phyloP scores from a whole-genome alignment of 2,329 filamentous ascomycete genomes.

The Neofusicoccum sp. region DNA sequence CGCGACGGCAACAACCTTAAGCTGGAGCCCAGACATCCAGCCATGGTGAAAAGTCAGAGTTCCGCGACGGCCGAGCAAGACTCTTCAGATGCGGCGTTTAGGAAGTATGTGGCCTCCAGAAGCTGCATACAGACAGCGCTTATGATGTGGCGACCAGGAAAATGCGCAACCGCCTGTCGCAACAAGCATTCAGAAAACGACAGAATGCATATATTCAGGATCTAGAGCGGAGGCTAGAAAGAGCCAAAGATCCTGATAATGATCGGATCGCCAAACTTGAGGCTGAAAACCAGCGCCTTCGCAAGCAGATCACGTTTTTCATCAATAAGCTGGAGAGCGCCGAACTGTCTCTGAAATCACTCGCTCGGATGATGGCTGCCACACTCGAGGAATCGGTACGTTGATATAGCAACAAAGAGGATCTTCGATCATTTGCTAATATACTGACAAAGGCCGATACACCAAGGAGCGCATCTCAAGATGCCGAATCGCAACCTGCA shows the following conservation, averaged over 20 bases:
- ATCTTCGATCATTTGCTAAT: too few species aligned
- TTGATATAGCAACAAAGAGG: background rate
- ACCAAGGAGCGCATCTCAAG: too few species aligned
- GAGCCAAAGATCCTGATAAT: background rate
- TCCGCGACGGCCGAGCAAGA: too few species aligned
- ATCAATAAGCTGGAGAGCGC: background rate
- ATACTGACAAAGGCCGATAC: too few species aligned
- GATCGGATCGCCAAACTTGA: background rate
- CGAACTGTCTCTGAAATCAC: background rate
- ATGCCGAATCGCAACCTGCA: too few species aligned
- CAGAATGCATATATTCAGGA: background rate
- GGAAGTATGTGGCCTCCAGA: too few species aligned
- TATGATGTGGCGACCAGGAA: background rate
- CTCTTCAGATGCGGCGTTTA: too few species aligned
- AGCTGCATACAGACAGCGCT: too few species aligned
- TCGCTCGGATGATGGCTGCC: background rate
- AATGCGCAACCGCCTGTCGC: background rate
- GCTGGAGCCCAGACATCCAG: too few species aligned
- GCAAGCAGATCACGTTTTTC: background rate
- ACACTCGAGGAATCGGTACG: background rate
- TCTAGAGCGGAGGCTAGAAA: background rate
- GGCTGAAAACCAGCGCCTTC: background rate
- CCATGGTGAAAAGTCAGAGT: too few species aligned
- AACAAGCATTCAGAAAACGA: background rate
- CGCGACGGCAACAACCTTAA: too few species aligned